Evolutionary conservation across 352 stramenopile genomes (phyloP), one percentile per base, ranked within the genome.

Genomic region (Phytopythium litorale): DNA sequence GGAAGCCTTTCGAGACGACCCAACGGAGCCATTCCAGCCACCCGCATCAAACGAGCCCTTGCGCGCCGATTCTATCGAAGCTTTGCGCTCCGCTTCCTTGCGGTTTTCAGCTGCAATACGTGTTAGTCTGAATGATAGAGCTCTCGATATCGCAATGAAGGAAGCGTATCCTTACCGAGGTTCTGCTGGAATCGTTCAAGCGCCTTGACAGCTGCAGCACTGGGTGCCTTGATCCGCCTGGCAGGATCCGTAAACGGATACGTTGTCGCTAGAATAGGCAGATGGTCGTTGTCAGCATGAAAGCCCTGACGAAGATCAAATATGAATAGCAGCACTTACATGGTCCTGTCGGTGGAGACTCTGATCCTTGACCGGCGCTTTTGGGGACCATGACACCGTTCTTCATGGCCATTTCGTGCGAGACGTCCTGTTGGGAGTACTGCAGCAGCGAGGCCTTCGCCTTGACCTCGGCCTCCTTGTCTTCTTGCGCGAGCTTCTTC

Each of bases 171-270:
- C 23, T 28, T 64, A 88, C 76, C 78, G 30, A 89, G 78, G 33
- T 88, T 76, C 40, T 76, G 73, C 62, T 87, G 76, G 46, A 89
- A 88, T 42, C 69, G 73, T 1, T 76, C 78, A 3, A 89, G 63
- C 4, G 80, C 80, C 48, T 82, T 74, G 11, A 79, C 30, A 19
- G 76, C 62, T 9, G 76, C 63, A 37, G 80, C 64, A 49, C 79
- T 85, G 12, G 78, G 63, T 9, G 72, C 70, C 56, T 72, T 83
- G 58, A 79, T 67, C 30, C 63, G 72, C n/a, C 67, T 56, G 11
- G 69, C 64, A 37, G 73, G 77, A 55, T 89, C 78, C 30, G 76
- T 81, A 60, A 89, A 89, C 13, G 80, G 80, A n/a, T 89, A 89
- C 7, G 72, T 67, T 57, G 79, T 87, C 28, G 66, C 76, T 76